These are phyloP conservation scores for Xylaria scruposa DNA, from an alignment of 495 filamentous ascomycete species.

Conservation along the genomic window DNA sequence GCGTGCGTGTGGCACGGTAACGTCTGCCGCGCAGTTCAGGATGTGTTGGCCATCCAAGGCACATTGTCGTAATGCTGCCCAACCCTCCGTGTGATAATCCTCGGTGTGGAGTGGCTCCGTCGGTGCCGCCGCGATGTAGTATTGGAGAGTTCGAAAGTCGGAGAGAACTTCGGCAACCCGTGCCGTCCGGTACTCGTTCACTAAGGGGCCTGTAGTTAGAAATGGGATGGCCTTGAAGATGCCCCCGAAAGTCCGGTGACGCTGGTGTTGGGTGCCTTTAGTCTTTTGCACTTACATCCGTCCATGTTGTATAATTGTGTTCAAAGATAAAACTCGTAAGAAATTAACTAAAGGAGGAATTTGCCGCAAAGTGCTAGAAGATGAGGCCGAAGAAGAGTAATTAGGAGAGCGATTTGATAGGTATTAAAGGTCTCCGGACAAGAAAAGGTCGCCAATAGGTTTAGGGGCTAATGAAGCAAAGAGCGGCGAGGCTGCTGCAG, in stretches of 20 bases:
- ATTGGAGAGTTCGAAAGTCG: slow-evolving; percentile 83
- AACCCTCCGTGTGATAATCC: slow-evolving; percentile 82
- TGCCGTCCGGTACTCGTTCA: slow-evolving; percentile 82
- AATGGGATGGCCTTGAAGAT: slow-evolving; percentile 16
- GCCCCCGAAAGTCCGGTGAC: slow-evolving; percentile 22
- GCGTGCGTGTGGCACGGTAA: slow-evolving; percentile 64
- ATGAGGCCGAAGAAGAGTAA: background rate
- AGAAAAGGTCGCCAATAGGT: slow-evolving; percentile 26
- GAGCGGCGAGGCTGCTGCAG: slow-evolving; percentile 36
- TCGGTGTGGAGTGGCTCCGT: slow-evolving; percentile 63
- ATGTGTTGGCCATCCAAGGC: slow-evolving; percentile 75
- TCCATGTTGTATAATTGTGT: slow-evolving; percentile 37
- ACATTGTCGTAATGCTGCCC: slow-evolving; percentile 76
- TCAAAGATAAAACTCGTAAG: slow-evolving; percentile 26
- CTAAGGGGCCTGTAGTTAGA: slow-evolving; percentile 56
- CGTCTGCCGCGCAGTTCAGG: slow-evolving; percentile 67
- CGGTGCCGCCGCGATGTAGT: slow-evolving; percentile 76
- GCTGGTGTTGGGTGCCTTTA: slow-evolving; percentile 14
- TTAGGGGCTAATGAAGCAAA: slow-evolving; percentile 28
- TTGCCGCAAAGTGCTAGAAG: background rate
- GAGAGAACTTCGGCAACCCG: slow-evolving; percentile 83
- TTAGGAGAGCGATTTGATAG: slow-evolving; percentile 23
- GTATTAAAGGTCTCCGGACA: slow-evolving; percentile 25
- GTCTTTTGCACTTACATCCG: slow-evolving; percentile 40
- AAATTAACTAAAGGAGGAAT: slow-evolving; percentile 5